Conservation (phyloP, 2,329 filamentous ascomycete genomes). For the Colletotrichum limetticola region DNA sequence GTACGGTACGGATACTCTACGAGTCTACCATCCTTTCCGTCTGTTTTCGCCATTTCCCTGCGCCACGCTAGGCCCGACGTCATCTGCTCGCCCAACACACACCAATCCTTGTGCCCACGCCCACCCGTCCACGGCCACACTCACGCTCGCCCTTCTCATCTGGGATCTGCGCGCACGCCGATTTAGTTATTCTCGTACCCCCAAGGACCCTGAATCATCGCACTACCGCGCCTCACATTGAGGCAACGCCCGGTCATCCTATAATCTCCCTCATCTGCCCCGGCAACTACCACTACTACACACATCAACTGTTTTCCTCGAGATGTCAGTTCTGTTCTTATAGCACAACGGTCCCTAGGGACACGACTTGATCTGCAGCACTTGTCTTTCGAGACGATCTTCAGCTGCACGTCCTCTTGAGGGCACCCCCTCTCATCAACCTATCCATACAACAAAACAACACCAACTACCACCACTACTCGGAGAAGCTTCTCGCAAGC, state of each 20-base stretch:
- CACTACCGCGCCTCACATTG: slow-evolving; percentile 27
- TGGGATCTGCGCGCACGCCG: slow-evolving; percentile 27
- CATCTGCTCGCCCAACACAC: slow-evolving; percentile 29
- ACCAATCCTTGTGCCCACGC: slow-evolving; percentile 9
- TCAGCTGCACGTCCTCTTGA: slow-evolving; percentile 26
- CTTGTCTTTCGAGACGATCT: slow-evolving; percentile 29
- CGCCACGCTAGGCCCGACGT: slow-evolving; percentile 35
- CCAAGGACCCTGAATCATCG: slow-evolving; percentile 34
- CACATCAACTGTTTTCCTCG: slow-evolving; percentile 12
- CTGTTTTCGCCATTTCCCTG: slow-evolving; percentile 27
- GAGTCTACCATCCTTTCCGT: background rate
- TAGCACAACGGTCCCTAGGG: slow-evolving; percentile 58
- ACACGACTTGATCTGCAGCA: slow-evolving; percentile 43
- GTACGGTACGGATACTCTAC: background rate
- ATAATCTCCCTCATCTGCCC: slow-evolving; percentile 34
- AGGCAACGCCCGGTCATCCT: slow-evolving; percentile 33
- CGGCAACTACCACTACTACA: slow-evolving; percentile 1
- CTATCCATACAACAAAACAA: slow-evolving; percentile 6
- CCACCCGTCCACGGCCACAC: slow-evolving; percentile 2
- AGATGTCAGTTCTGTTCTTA: slow-evolving; percentile 46
- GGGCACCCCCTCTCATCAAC: slow-evolving; percentile 22
- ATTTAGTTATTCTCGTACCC: slow-evolving; percentile 31
- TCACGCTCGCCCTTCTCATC: slow-evolving; percentile 17
- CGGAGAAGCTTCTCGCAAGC: slow-evolving; percentile 10
- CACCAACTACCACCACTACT: background rate